Evolutionary conservation across 192 early-diverging fungal species (phyloP), one percentile per base, ranked within the genome.

Genomic region (Umbelopsis sp.): DNA sequence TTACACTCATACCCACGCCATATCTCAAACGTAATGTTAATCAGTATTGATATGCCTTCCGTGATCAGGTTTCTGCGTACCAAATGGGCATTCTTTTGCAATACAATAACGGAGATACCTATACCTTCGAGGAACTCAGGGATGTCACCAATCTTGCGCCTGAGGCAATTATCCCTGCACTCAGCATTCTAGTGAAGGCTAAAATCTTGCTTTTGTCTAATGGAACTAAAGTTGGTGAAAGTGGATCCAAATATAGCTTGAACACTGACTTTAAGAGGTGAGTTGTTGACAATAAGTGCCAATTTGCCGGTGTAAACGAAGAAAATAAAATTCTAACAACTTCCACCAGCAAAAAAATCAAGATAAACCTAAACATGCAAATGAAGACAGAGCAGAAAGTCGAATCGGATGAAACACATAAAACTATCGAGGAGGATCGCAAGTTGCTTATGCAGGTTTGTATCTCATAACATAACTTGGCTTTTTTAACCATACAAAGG

Each of bases 21-120:
- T 21, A n/a, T 21, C 10, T 41, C 9, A 41, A 12, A 68, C 41
- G 31, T 10, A 21, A n/a, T n/a, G n/a, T n/a, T n/a, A n/a, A n/a
- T n/a, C n/a, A n/a, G 4, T 44, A 44, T 43, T 68, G 36, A 68
- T 49, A 45, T 56, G 29, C 22, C 4, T 21, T 62, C 20, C 29
- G 2, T 41, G 6, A 25, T 12, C 24, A 86, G 80, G 90, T 93
- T 6, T 92, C 92, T 7, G 93, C 92, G 3, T 97, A 91, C 80
- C 96, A 99, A 80, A 93, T 98, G 91, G 95, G 91, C 32, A 89
- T 99, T 10, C 86, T 99, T 47, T 81, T 97, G 45, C 91, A 94
- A 78, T 99, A 93, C 85, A 98, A 97, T 79, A 84, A 84, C 29
- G 85, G 82, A 3, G 86, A 89, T 17, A 84, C 87, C 1, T 96